Conservation (phyloP, 345 rosid species). For the Eutrema japonicum region DNA sequence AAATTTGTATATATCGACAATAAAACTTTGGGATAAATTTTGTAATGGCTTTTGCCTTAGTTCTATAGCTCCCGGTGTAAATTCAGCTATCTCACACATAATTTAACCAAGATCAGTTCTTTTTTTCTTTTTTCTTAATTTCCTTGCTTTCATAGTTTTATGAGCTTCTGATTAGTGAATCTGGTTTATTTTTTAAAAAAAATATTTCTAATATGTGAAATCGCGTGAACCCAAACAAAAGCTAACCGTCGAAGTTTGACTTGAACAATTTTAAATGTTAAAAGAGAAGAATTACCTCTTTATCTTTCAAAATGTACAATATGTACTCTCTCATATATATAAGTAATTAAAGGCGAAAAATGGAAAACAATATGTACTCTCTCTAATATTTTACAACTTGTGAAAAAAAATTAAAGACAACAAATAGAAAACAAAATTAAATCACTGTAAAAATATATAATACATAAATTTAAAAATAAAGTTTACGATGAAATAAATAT, state of each 20-base stretch:
- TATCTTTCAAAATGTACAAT: too few species aligned
- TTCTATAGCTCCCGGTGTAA: conserved; percentile 27
- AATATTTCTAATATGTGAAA: background rate
- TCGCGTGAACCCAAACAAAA: background rate
- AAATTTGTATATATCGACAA: conserved; percentile 35
- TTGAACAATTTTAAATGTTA: background rate
- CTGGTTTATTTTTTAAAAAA: background rate
- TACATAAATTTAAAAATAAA: too few species aligned
- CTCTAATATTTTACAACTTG: too few species aligned
- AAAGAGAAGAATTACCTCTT: too few species aligned
- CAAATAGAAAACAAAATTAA: too few species aligned
- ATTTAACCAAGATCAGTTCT: conserved; percentile 31
- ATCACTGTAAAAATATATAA: too few species aligned
- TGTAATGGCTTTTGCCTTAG: conserved; percentile 40
- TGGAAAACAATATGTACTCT: too few species aligned
- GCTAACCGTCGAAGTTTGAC: background rate
- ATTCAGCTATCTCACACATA: conserved; percentile 36
- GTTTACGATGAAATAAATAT: too few species aligned
- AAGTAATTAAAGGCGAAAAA: too few species aligned
- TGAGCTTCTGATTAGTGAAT: conserved; percentile 14
- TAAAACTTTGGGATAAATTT: conserved; percentile 31
- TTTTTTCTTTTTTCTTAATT: background rate
- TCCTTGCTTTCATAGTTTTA: background rate
- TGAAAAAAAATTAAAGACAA: too few species aligned
- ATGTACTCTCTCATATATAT: too few species aligned